Base-by-base conservation (phyloP, 1,139 yeast genomes). In the Diutina ranongensis region DNA sequence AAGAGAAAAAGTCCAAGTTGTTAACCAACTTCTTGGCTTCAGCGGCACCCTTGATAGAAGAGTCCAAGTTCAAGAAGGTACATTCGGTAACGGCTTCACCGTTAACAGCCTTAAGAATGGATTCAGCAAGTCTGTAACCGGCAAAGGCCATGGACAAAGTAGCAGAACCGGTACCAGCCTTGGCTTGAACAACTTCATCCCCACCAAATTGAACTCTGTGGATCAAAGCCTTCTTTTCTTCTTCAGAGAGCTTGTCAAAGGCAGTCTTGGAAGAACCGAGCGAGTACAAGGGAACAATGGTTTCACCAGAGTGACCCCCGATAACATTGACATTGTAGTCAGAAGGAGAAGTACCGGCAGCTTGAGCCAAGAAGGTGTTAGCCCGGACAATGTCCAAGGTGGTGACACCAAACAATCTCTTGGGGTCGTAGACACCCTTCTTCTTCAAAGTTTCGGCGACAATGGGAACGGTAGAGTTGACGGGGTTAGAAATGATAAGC, bases 1-100 rank as follows among this genome's bases (percentile, higher is more conserved):
- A 81, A 44, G 97, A 87, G 74, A 92, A 92, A 81, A 83, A 92
- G 54, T 83, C 92, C 59, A 89, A 83, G 59, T 88, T 92, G 63
- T 83, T 86, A 50, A 72, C 71, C 73, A 68, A 64, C 57, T 68
- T 65, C 60, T 83, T 83, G 74, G 80, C 94, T 61, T 95, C 97
- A 51, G 85, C 73, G 56, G 84, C 89, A 52, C 76, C 76, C 57
- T 65, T 63, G 52, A 69, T 38, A n/a, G 31, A 57, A 46, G 62
- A 54, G 55, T 65, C 67, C 57, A 69, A 64, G 57, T 69, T 60
- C 59, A 82, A 79, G 59, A 71, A 86, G 44, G 95, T 71, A 60
- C 94, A 84, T 69, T 87, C 95, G 52, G 82, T 72, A 51, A 88
- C 72, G 56, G 76, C 77, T 50, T 65, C 64, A 60, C 54, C 55